Conservation (phyloP, 1,284 basidiomycete species). For the Nidula niveotomentosa region DNA sequence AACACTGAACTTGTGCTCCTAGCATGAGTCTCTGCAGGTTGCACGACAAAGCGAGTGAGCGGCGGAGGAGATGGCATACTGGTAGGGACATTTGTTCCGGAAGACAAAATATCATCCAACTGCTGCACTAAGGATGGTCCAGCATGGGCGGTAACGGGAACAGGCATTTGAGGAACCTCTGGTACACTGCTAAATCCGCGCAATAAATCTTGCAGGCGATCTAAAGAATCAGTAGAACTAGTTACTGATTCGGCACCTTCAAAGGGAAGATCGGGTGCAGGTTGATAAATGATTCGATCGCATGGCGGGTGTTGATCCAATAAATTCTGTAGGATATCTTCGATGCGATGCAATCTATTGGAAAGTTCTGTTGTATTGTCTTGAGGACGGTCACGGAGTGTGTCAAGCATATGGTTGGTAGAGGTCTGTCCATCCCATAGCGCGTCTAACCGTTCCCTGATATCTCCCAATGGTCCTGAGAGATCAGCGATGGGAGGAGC, state of each 20-base stretch:
- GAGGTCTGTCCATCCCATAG: constrained; percentile 58
- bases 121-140: constrained; percentile 56
- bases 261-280: constrained; percentile 8
- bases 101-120: constrained; percentile 56
- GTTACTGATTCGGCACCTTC: constrained; percentile 22
- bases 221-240: constrained; percentile 21
- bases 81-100: constrained; percentile 36
- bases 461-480: constrained; percentile 39
- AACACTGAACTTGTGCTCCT: constrained; percentile 35
- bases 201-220: constrained; percentile 15
- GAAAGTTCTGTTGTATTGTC: constrained; percentile 33
- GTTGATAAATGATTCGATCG: constrained; percentile 16
- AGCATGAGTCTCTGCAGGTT: constrained; percentile 37
- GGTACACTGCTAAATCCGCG: constrained; percentile 9
- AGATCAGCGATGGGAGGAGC: constrained; percentile 35
- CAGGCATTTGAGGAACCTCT: constrained; percentile 21
- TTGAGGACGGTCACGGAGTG: constrained; percentile 28
- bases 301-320: constrained; percentile 27
- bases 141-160: constrained; percentile 30
- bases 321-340: constrained; percentile 36
- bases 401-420: constrained; percentile 52
- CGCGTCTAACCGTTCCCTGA: constrained; percentile 49
- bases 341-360: constrained; percentile 38
- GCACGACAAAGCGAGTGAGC: constrained; percentile 53
- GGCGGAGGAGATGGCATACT: constrained; percentile 50